Evolutionary conservation across 2,329 filamentous ascomycete species (phyloP), one percentile per base, ranked within the genome.

Genomic region (Penicillium sp.): DNA sequence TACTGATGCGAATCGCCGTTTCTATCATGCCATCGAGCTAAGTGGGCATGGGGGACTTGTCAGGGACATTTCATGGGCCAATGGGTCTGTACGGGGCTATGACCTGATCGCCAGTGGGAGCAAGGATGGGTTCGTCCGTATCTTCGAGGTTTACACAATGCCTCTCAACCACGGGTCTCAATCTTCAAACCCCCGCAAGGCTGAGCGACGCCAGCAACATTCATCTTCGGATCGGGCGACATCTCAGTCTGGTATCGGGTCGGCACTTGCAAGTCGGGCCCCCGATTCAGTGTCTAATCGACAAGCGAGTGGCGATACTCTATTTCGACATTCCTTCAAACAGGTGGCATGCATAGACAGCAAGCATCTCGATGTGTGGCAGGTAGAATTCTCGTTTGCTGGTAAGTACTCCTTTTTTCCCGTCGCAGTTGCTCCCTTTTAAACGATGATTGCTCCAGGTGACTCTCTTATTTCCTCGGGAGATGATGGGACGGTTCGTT

Each of bases 101-200:
- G 92, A 98, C 61, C 76, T 90, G 40, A 76, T 96, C 52, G 92
- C 90, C 2, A 93, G 89, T 4, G 90, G 88, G 2, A 92, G 86
- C 59, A 93, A 93, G 62, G 92, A 98, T 59, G 90, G 92, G 2
- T 82, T 80, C 52, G 80, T 95, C 27, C 77, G 90, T 27, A 83
- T 98, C n/a, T 95, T 93, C 57, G 80, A 90, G 52, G 57, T 68
- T 3, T 65, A 67, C 42, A 68, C 65, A n/a, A 53, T 50, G 1
- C 37, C 60, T 2, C 49, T 52, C 14, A 51, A 48, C 11, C 59
- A 55, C 29, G 52, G 45, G 15, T 42, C 50, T 6, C 59, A 61
- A 27, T 54, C 42, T 15, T 20, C 48, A 12, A 55, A 54, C 30
- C 55, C 52, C 32, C 55, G 50, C 4, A 56, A 57, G 26, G 34